Conservation (phyloP, 2,329 filamentous ascomycete genomes). For the Tolypocladium tropicale region DNA sequence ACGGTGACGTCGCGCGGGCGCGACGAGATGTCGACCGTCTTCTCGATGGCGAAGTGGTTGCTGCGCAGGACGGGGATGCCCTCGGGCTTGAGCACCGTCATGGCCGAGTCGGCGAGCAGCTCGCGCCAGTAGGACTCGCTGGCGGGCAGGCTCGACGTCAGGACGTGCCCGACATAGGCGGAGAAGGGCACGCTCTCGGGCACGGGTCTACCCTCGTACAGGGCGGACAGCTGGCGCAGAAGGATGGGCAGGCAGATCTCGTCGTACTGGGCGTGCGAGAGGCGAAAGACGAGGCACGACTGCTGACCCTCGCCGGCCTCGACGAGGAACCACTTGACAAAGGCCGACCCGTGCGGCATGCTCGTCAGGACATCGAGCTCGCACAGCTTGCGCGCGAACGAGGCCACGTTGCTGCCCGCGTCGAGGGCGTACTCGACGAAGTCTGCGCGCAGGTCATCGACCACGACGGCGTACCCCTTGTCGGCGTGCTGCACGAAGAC, state of each 20-base stretch:
- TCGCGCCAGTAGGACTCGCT: conserved; percentile 51
- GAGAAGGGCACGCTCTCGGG: conserved; percentile 31
- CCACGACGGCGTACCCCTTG: conserved; percentile 45
- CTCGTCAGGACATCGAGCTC: conserved; percentile 43
- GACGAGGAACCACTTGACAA: conserved; percentile 49
- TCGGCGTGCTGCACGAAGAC: conserved; percentile 47
- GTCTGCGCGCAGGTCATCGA: conserved; percentile 40
- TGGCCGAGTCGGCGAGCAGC: conserved; percentile 43
- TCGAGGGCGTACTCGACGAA: conserved; percentile 44
- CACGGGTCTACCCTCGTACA: conserved; percentile 22
- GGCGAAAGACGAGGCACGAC: conserved; percentile 44
- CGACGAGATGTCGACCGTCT: conserved; percentile 33
- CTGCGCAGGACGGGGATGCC: conserved; percentile 21
- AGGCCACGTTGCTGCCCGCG: conserved; percentile 24
- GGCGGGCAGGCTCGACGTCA: conserved; percentile 29
- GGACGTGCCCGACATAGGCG: conserved; percentile 31
- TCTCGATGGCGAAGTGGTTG: conserved; percentile 30
- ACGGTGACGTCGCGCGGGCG: conserved; percentile 47
- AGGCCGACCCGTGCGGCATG: conserved; percentile 48
- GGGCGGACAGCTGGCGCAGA: conserved; percentile 46
- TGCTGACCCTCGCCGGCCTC: conserved; percentile 16
- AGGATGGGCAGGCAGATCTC: conserved; percentile 56
- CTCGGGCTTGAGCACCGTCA: conserved; percentile 32
- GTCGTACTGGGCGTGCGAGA: conserved; percentile 62
- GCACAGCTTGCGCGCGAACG: conserved; percentile 43